Evolutionary conservation across 176 grass and related monocot species (phyloP), one percentile per base, ranked within the genome.

Genomic region (Paspalum vaginatum): DNA sequence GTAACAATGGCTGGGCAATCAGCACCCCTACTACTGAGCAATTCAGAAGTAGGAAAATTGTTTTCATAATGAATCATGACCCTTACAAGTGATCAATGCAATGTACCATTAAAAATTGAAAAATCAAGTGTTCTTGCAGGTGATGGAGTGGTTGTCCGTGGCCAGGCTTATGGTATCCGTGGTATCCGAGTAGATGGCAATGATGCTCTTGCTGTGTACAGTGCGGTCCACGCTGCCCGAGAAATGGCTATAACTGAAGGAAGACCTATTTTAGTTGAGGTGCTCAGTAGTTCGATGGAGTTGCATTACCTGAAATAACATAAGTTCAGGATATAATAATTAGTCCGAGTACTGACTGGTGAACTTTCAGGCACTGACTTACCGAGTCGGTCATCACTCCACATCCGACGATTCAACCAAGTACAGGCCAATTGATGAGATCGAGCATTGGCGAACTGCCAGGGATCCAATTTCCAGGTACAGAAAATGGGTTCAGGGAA

Each of bases 1-100:
- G 93, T 20, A 99, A 96, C 82, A 99, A 99, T 89, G 97, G 97
- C 41, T 99, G 97, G 97, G 97, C 97, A 65, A 99, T 99, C 79
- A 99, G 97, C 75, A 99, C 97, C 38, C 97, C 93, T 20, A 93
- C 85, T 45, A 61, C 46, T 8, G 97, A 99, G 79, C 97, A 99
- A 52, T 99, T 99, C 86, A 92, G 90, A 91, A 91, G 96, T 99
- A 93, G 27, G 22, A 53, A 84, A 43, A 61, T 9, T 64, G 8
- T 69, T 52, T 79, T 11, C 27, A 9, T 68, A 24, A 47, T 75
- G 13, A 50, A 53, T 27, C 75, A 27, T 84, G 68, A 15, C 21
- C 11, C 22, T n/a, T 25, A 84, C 18, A 75, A 41, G 16, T 38
- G 22, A 72, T 37, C 3, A 1, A 20, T 84, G 5, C 58, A 51